These are phyloP conservation scores for Cubamyces sp. DNA, from an alignment of 768 basidiomycete genomes.

Conservation along the genomic window DNA sequence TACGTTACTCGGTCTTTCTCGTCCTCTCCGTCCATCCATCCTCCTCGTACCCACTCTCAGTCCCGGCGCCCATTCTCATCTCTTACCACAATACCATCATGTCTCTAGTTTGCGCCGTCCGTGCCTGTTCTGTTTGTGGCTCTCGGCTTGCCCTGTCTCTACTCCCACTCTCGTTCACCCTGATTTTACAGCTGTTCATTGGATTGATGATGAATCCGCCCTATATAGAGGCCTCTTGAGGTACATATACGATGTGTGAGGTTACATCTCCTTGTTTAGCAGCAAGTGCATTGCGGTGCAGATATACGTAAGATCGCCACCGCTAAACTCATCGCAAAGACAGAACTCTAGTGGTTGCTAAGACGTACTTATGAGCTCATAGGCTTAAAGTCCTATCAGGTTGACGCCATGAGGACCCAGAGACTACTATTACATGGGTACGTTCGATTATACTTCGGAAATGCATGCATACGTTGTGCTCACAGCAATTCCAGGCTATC, in stretches of 20 bases:
- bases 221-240: slow-evolving; percentile 6
- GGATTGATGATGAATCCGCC: slow-evolving; percentile 4
- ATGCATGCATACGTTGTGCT: no score
- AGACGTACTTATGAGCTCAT: no score
- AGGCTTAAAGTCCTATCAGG: no score
- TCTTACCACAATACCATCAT: slow-evolving; percentile 4
- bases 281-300: no score
- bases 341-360: no score
- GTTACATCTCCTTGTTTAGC: no score
- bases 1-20: slow-evolving; percentile 15
- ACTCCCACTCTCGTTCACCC: slow-evolving; percentile 9
- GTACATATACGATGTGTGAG: background rate
- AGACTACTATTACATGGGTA: no score
- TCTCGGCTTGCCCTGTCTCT: slow-evolving; percentile 11
- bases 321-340: no score
- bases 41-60: background rate
- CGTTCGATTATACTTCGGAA: no score
- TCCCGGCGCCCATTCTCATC: background rate
- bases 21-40: background rate
- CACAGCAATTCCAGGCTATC: no score
- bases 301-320: no score
- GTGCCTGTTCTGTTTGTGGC: slow-evolving; percentile 7
- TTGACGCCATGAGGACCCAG: no score
- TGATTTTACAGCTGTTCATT: slow-evolving; percentile 4
- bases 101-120: slow-evolving; percentile 10